phyloP scores from a whole-genome alignment of 2,329 filamentous ascomycete genomes.

The Claviceps africana region DNA sequence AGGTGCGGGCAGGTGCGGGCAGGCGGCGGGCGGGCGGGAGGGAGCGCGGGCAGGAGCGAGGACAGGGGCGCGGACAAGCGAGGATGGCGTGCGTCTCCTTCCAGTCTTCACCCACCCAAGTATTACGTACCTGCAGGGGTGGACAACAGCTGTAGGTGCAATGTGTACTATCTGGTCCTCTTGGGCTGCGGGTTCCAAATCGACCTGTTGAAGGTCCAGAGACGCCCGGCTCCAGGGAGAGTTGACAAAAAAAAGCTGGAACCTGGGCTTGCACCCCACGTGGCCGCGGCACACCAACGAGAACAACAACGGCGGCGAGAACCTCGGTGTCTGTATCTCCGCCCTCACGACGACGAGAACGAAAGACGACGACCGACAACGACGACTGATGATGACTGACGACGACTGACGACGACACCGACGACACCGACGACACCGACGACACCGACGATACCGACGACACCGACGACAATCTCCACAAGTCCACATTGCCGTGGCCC shows the following conservation, averaged over 20 bases:
- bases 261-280: not conserved
- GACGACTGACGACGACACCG: no score
- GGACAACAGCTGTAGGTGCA: no score
- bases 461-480: not conserved
- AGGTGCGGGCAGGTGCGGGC: no score
- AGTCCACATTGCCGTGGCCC: not conserved
- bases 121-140: conserved; percentile 3
- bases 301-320: no score
- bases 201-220: not conserved
- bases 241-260: not conserved
- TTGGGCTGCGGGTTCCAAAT: no score
- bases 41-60: conserved; percentile 1
- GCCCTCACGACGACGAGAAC: no score
- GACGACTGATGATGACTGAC: no score
- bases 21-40: conserved; percentile 1
- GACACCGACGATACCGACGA: not conserved
- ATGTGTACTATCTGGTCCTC: no score
- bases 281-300: no score
- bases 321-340: no score
- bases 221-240: not conserved
- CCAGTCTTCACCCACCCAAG: no score
- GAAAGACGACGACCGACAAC: no score
- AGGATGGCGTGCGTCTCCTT: conserved; percentile 2
- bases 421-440: not conserved
- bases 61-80: not conserved